Conservation (phyloP, 2,329 filamentous ascomycete genomes). For the Aspergillus sojae region DNA sequence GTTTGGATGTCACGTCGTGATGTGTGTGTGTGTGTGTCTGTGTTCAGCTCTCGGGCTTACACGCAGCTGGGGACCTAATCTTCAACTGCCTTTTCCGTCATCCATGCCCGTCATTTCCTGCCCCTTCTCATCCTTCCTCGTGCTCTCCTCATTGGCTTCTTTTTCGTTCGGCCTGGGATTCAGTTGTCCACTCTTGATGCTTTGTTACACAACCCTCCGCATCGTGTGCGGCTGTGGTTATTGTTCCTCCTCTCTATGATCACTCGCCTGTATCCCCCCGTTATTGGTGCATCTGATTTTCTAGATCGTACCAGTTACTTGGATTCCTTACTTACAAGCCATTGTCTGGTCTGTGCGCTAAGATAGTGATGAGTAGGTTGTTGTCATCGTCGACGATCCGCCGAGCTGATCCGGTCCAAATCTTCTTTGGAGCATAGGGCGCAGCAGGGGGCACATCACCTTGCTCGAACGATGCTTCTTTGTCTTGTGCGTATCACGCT, state of each 20-base stretch:
- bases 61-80: conserved; percentile 1
- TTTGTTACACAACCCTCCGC: conserved; percentile 1
- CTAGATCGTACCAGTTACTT: conserved; percentile 1
- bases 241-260: neutral
- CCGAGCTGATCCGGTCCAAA: conserved; percentile 10
- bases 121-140: neutral
- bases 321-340: neutral
- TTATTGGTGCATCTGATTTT: conserved; percentile 6
- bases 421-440: conserved; percentile 5
- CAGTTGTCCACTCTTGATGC: conserved; percentile 1
- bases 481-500: conserved; percentile 15
- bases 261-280: neutral
- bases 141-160: conserved; percentile 1
- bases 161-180: neutral
- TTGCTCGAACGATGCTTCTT: conserved; percentile 19
- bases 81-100: conserved; percentile 4
- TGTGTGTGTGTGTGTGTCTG: neutral
- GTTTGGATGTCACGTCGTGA: neutral
- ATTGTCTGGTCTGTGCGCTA: conserved; percentile 9
- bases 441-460: conserved; percentile 6
- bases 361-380: conserved; percentile 11
- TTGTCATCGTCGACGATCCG: conserved; percentile 11
- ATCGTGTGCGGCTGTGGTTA: neutral
- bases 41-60: conserved; percentile 1
- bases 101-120: neutral